Evolutionary conservation across 305 asterid species (phyloP).

Genomic region (Fraxinus angustifolia): DNA sequence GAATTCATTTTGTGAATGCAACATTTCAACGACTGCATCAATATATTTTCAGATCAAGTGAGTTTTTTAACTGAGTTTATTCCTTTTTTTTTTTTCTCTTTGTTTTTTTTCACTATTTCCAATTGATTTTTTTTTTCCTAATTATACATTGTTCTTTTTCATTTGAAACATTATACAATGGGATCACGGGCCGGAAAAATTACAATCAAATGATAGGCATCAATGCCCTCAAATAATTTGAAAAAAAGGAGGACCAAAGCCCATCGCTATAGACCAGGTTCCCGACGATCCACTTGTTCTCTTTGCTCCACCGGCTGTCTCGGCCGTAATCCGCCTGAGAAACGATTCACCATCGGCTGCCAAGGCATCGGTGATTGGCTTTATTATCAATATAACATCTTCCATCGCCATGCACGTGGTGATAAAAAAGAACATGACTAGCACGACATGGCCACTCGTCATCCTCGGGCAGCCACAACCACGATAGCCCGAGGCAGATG

Average conservation of each 20-base stretch:
- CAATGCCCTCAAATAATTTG: background rate
- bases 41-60: background rate
- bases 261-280: slow-evolving; percentile 9
- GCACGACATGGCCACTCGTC: slow-evolving; percentile 32
- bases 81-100: no score
- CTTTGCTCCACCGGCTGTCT: slow-evolving; percentile 6
- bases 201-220: background rate
- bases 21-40: background rate
- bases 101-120: background rate
- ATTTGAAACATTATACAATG: background rate
- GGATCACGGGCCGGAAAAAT: slow-evolving; percentile 5
- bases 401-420: slow-evolving; percentile 48
- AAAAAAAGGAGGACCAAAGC: background rate
- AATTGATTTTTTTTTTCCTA: background rate
- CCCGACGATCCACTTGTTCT: background rate
- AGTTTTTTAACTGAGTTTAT: no score
- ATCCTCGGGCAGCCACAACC: slow-evolving; percentile 53
- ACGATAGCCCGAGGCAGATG: slow-evolving; percentile 44
- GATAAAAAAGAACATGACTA: slow-evolving; percentile 47
- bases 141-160: background rate
- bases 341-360: slow-evolving; percentile 36
- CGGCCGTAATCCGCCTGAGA: background rate
- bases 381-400: slow-evolving; percentile 55
- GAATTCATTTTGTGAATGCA: background rate
- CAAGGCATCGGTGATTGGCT: slow-evolving; percentile 64